phyloP scores from a whole-genome alignment of 2,329 filamentous ascomycete species.

The Colletotrichum tropicicola region DNA sequence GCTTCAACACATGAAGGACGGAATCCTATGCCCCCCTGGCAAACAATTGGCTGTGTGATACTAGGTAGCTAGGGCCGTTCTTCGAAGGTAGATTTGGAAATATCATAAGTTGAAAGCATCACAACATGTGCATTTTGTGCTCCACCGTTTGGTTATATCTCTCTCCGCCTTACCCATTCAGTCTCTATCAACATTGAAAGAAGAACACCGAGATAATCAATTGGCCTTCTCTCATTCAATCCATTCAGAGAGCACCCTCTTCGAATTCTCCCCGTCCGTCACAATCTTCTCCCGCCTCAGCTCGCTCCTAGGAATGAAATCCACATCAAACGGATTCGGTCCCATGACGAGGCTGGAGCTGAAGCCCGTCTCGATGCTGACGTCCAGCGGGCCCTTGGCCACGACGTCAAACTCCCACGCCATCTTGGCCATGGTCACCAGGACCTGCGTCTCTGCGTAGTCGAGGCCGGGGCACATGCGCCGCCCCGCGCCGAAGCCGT shows the following conservation, averaged over 20 bases:
- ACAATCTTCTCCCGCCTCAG: conserved; percentile 26
- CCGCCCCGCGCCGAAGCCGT: conserved; percentile 57
- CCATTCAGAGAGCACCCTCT: neutral
- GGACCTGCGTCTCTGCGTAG: conserved; percentile 55
- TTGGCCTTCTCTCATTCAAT: neutral
- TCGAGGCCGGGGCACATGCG: conserved; percentile 58
- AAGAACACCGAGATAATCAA: neutral
- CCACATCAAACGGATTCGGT: conserved; percentile 32
- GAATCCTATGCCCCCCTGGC: too few relatives aligned
- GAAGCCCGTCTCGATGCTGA: conserved; percentile 36
- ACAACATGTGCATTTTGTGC: too few relatives aligned
- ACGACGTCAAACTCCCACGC: conserved; percentile 58
- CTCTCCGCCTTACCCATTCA: too few relatives aligned
- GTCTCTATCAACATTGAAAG: neutral
- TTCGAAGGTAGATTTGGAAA: too few relatives aligned
- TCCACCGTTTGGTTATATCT: too few relatives aligned
- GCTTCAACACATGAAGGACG: too few relatives aligned
- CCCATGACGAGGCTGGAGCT: conserved; percentile 31
- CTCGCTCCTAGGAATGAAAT: conserved; percentile 33
- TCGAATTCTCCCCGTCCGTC: conserved; percentile 2
- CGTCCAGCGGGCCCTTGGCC: conserved; percentile 34
- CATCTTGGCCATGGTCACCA: conserved; percentile 47
- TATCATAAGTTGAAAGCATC: too few relatives aligned
- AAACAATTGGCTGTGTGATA: too few relatives aligned
- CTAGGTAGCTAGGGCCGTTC: too few relatives aligned